Evolutionary conservation across 441 rosid species (phyloP), one percentile per base, ranked within the genome.

Genomic region (Arabidopsis lyrata): DNA sequence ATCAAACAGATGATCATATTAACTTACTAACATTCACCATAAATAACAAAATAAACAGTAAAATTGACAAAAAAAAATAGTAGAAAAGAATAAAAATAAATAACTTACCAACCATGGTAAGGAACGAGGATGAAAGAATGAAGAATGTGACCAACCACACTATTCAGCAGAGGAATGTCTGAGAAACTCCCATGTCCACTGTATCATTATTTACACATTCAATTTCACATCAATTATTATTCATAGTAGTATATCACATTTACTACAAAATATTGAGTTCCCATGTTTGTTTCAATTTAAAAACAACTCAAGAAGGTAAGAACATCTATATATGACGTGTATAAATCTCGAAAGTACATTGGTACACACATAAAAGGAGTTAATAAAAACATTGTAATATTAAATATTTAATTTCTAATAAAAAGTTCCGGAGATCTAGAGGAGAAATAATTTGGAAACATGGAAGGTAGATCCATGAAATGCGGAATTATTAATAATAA

Each of bases 131-230:
- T 88, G 41, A 90, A 82, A 20, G 99, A 88, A 82, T 92, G 97
- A 66, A 95, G 77, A 74, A 95, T 15, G 80, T 92, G 97, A 31
- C 99, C 97, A 67, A 90, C 84, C 47, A 85, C 79, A 78, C 80
- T 86, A 65, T 95, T 95, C 6, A 95, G 87, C 65, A 67, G 66
- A 66, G 85, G 80, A 72, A 60, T 85, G 63, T 89, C 85, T 0
- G 99, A 95, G 81, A 95, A 95, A 82, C 99, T 95, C 47, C 98
- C 97, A 69, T 92, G 99, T 41, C 99, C 97, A 76, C 97, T 92
- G 83, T 47, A 81, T 48, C 77, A 71, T 70, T 53, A 32, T 48
- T 64, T 49, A 36, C 67, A 64, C 67, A 64, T 77, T 65, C 16
- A 52, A 20, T 47, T 70, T 72, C 52, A 60, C 41, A 39, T 45